Percentiles rank a stretch among this genome's conserved stretches.
These are phyloP conservation scores for Brassica nigra DNA, from an alignment of 345 rosid species.

Conservation along the genomic window DNA sequence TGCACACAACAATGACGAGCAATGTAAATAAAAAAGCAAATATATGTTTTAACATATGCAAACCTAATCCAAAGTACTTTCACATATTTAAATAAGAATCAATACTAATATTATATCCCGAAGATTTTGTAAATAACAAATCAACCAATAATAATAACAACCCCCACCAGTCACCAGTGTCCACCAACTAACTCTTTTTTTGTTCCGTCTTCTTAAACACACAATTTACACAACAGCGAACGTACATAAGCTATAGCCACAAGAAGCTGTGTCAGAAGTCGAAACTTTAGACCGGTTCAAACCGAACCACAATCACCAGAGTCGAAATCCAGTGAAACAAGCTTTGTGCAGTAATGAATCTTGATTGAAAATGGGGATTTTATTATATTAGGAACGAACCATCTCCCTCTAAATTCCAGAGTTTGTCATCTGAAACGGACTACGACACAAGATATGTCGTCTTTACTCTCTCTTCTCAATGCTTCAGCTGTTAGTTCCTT, in stretches of 20 bases:
- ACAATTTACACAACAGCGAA: conserved; percentile 39
- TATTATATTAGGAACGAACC: conserved; percentile 22
- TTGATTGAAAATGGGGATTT: conserved; percentile 30
- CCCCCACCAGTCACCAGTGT: conserved; percentile 14
- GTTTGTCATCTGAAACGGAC: conserved; percentile 63
- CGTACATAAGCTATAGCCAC: conserved; percentile 31
- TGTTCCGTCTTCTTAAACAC: conserved; percentile 21
- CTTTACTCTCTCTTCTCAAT: conserved; percentile 67
- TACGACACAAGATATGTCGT: conserved; percentile 81
- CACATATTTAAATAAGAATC: conserved; percentile 5
- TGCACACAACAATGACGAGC: conserved; percentile 18
- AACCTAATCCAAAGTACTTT: conserved; percentile 29
- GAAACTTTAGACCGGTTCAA: conserved; percentile 26
- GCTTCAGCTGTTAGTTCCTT: conserved; percentile 75
- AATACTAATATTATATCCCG: conserved; percentile 27
- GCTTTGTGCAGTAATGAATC: conserved; percentile 32
- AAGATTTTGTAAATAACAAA: conserved; percentile 33
- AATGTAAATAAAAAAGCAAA: conserved; percentile 15
- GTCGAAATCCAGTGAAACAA: conserved; percentile 28
- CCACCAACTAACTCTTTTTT: conserved; percentile 20
- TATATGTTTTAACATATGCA: conserved; percentile 5
- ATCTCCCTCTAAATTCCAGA: conserved; percentile 24
- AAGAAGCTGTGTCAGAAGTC: not conserved
- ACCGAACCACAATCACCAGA: conserved; percentile 16
- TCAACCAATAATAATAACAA: conserved; percentile 39